These are phyloP conservation scores for Lactarius vividus DNA, from an alignment of 768 basidiomycete species.

Conservation along the genomic window DNA sequence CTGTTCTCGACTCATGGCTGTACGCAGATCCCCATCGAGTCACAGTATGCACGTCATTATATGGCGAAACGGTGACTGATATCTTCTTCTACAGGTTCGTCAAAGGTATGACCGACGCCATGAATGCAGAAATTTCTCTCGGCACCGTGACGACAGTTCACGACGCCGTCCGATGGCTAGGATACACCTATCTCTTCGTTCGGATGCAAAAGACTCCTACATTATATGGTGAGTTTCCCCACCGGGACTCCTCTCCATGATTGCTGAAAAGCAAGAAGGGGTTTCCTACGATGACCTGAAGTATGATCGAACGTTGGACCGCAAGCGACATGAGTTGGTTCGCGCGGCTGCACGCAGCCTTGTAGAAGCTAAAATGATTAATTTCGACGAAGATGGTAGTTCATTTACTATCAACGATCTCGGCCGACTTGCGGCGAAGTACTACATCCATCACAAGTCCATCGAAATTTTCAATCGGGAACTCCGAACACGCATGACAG, in stretches of 20 bases:
- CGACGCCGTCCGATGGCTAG: slow-evolving; percentile 92
- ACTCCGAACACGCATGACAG: slow-evolving; percentile 82
- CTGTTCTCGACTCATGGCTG: slow-evolving; percentile 6
- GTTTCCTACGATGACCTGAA: slow-evolving; percentile 62
- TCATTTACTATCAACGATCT: slow-evolving; percentile 78
- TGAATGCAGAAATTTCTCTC: slow-evolving; percentile 94
- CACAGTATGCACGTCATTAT: slow-evolving; percentile 56
- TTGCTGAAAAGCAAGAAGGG: slow-evolving; percentile 44
- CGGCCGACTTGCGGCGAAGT: slow-evolving; percentile 95
- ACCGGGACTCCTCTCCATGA: background rate
- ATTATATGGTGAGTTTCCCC: slow-evolving; percentile 58
- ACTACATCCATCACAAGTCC: slow-evolving; percentile 85
- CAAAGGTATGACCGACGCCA: slow-evolving; percentile 79
- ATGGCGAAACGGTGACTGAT: background rate
- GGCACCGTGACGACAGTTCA: slow-evolving; percentile 86
- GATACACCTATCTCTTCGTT: slow-evolving; percentile 95
- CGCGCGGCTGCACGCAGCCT: slow-evolving; percentile 63
- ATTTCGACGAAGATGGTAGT: slow-evolving; percentile 57
- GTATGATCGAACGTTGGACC: slow-evolving; percentile 73
- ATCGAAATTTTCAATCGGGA: slow-evolving; percentile 82
- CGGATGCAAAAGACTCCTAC: slow-evolving; percentile 91
- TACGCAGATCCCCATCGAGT: slow-evolving; percentile 87
- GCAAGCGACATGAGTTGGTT: slow-evolving; percentile 67
- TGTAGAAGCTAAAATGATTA: slow-evolving; percentile 74
- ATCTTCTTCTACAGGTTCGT: slow-evolving; percentile 50